Evolutionary conservation across 192 early-diverging fungal genomes (phyloP).

Genomic region (Mortierella antarctica): DNA sequence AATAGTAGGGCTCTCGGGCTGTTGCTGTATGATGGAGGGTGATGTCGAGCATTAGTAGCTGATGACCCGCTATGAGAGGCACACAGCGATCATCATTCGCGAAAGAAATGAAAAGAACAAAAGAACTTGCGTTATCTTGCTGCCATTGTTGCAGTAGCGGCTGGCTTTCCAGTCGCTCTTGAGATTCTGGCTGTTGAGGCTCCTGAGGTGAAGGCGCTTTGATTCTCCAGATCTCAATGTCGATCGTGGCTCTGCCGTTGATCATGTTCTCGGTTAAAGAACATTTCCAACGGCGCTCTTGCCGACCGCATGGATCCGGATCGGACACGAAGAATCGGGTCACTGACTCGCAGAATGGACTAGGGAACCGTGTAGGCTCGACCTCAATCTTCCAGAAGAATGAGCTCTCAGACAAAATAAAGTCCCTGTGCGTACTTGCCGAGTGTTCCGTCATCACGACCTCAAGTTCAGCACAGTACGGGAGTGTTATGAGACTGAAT

Average conservation of each 20-base stretch:
- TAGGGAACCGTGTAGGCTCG: conserved; percentile 17
- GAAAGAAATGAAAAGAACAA: too few relatives aligned
- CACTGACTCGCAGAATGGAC: conserved; percentile 23
- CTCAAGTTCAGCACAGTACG: too few relatives aligned
- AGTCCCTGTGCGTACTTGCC: background rate
- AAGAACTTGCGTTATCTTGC: too few relatives aligned
- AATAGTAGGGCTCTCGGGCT: background rate
- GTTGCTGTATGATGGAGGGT: background rate
- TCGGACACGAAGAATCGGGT: conserved; percentile 22
- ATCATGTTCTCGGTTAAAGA: conserved; percentile 38
- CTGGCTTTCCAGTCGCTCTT: background rate
- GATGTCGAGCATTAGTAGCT: too few relatives aligned
- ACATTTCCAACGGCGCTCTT: conserved; percentile 14
- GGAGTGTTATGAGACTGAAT: too few relatives aligned
- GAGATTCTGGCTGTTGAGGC: background rate
- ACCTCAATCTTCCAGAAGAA: conserved; percentile 26
- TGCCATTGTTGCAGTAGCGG: background rate
- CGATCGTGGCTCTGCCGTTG: conserved; percentile 24
- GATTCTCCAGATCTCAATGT: conserved; percentile 14
- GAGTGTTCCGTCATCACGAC: background rate
- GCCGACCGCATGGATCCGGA: background rate
- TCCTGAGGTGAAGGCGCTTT: background rate
- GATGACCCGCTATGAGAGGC: too few relatives aligned
- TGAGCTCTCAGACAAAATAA: conserved; percentile 9
- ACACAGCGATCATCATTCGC: too few relatives aligned